phyloP scores from a whole-genome alignment of 1,284 basidiomycete genomes.

The Trichosporon sp. region DNA sequence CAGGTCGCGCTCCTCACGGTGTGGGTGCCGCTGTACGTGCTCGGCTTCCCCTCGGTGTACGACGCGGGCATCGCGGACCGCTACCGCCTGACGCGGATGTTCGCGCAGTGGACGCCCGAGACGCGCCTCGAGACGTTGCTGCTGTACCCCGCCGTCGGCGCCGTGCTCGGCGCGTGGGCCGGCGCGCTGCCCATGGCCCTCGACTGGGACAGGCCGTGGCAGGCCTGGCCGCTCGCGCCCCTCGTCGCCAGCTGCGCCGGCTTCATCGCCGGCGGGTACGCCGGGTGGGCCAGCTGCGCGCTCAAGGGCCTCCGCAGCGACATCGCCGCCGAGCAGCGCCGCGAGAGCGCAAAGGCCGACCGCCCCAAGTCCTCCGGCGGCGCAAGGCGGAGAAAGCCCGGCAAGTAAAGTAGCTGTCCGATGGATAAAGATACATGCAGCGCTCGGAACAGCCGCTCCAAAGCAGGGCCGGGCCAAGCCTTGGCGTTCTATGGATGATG shows the following conservation, averaged over 20 bases:
- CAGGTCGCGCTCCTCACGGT: conserved; percentile 64
- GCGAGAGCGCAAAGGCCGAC: not conserved
- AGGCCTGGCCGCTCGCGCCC: conserved; percentile 81
- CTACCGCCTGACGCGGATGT: conserved; percentile 64
- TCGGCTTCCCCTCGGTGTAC: conserved; percentile 59
- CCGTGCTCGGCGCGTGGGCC: conserved; percentile 68
- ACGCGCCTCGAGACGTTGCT: conserved; percentile 68
- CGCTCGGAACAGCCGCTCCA: conserved; percentile 3
- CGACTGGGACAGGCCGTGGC: conserved; percentile 95
- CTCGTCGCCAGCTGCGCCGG: conserved; percentile 61
- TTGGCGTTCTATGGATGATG: not conserved
- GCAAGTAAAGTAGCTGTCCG: conserved; percentile 9
- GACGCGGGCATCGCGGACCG: conserved; percentile 37
- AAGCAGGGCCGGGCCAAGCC: not conserved
- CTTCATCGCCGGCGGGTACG: conserved; percentile 61
- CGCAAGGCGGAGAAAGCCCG: conserved; percentile 15
- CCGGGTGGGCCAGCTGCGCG: conserved; percentile 56
- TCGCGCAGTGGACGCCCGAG: conserved; percentile 67
- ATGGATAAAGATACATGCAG: conserved; percentile 9
- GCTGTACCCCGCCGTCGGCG: conserved; percentile 72
- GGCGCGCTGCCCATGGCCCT: conserved; percentile 77
- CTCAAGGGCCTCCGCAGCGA: conserved; percentile 42
- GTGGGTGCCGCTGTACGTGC: conserved; percentile 64
- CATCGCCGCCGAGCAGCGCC: conserved; percentile 14
- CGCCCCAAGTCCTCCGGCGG: conserved; percentile 9